Base-by-base conservation (phyloP, 192 early-diverging fungal genomes). In the Backusella australiensis region DNA sequence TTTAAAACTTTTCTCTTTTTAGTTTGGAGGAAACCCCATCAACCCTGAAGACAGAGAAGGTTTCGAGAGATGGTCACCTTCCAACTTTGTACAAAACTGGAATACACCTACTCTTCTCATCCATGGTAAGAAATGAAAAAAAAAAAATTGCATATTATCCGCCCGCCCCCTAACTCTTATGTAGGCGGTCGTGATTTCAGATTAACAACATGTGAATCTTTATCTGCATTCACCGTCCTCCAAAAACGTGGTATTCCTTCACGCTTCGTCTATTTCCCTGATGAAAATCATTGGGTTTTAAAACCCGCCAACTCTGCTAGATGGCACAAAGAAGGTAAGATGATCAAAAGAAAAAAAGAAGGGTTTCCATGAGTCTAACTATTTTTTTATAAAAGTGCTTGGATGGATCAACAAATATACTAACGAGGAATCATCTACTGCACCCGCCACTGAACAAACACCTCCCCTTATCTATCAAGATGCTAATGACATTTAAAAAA, bases 41-140 rank as follows among this genome's bases (percentile, higher is more conserved):
- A 77, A 88, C 7, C 73, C 80, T 44, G 77, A 87, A 75, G 84
- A 76, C 6, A 71, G 80, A 6, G 76, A 81, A 29, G 79, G 81
- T 9, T 92, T 92, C 72, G 90, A 95, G 38, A 81, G 82, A 65
- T 92, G 85, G 82, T 92, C 90, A 75, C 94, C 94, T 34, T 81
- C 88, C 77, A 86, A 87, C 53, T 87, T 85, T 78, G 92, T 91
- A 0, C 81, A 86, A n/a, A 85, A 87, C 63, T 93, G 92, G 89
- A 86, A 85, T 41, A 95, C 94, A 1, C 94, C 94, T 1, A 93
- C 93, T 2, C 82, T 96, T 66, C 87, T 95, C 63, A 89, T 93
- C 56, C 94, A 96, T 59, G 91, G 93, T 70, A 89, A 38, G 32
- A 38, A 39, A 39, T 9, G 9, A 38, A 38, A 38, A 39, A 39